A percentile compares a stretch with the other conserved stretches of the same genome.
Conservation (phyloP, 2,329 filamentous ascomycete genomes). For the Ophiocordyceps camponoti-saundersi region DNA sequence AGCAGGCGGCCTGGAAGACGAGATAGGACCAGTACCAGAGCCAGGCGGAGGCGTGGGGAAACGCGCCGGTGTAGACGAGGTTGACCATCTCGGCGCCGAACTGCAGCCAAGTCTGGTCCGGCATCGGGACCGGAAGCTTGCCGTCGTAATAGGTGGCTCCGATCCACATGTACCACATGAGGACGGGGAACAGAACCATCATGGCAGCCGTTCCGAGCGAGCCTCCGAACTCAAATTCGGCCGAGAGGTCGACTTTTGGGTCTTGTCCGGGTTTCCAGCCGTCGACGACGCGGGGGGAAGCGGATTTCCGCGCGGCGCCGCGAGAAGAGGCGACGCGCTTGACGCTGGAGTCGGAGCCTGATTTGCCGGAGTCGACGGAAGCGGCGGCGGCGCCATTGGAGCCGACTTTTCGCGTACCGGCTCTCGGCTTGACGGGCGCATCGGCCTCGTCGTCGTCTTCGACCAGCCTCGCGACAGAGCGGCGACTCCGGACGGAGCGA, state of each 20-base stretch:
- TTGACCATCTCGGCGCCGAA: conserved; percentile 56
- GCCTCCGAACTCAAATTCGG: conserved; percentile 72
- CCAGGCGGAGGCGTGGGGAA: conserved; percentile 71
- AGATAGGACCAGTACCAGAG: conserved; percentile 90
- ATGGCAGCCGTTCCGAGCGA: conserved; percentile 61
- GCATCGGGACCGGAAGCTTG: conserved; percentile 50
- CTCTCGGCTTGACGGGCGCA: neutral
- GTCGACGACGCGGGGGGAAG: conserved; percentile 19
- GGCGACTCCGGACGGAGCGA: conserved; percentile 25
- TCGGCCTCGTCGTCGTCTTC: conserved; percentile 18
- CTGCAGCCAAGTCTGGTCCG: conserved; percentile 49
- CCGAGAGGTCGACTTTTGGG: conserved; percentile 45
- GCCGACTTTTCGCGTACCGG: neutral
- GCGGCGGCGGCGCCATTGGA: neutral
- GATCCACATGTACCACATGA: conserved; percentile 99
- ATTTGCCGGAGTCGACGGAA: neutral
- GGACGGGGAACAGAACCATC: conserved; percentile 82
- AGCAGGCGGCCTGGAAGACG: conserved; percentile 66
- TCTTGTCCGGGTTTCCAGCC: conserved; percentile 44
- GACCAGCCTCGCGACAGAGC: conserved; percentile 24
- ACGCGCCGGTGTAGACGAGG: conserved; percentile 70
- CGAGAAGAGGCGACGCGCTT: neutral
- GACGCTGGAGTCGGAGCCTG: neutral
- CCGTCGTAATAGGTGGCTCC: conserved; percentile 87
- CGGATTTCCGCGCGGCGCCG: neutral